Conservation (phyloP, 169 alveolate species). For the Prorocentrum cordatum region DNA sequence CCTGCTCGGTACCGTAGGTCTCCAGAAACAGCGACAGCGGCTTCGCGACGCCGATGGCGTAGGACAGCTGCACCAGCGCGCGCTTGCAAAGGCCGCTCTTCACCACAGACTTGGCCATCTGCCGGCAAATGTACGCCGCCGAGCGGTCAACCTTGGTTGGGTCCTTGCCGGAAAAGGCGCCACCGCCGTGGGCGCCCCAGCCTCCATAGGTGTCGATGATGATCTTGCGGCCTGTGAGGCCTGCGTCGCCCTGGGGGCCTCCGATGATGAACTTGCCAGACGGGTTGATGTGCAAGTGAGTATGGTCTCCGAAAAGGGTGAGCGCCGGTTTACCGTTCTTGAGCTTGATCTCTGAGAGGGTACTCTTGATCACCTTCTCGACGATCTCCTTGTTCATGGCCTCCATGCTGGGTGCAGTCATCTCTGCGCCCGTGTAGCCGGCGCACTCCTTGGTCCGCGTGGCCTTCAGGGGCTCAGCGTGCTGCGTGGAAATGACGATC, state of each 20-base stretch:
- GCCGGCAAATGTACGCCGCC: slow-evolving; percentile 98
- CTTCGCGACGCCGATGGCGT: slow-evolving; percentile 95
- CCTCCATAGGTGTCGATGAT: slow-evolving; percentile 99
- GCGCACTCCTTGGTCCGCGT: slow-evolving; percentile 40
- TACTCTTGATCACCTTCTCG: slow-evolving; percentile 88
- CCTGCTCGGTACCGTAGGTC: slow-evolving; percentile 58
- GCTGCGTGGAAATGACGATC: slow-evolving; percentile 79
- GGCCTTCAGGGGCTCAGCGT: slow-evolving; percentile 51
- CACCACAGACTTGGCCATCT: slow-evolving; percentile 97
- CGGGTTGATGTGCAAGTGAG: slow-evolving; percentile 92
- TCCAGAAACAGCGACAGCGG: slow-evolving; percentile 93
- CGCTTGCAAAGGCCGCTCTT: slow-evolving; percentile 87
- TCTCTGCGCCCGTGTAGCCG: slow-evolving; percentile 39
- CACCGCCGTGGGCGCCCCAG: slow-evolving; percentile 99
- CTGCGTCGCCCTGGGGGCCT: slow-evolving; percentile 63
- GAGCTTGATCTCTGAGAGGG: slow-evolving; percentile 86
- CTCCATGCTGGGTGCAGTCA: slow-evolving; percentile 63
- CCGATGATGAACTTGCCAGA: slow-evolving; percentile 83
- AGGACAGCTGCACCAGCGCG: slow-evolving; percentile 91
- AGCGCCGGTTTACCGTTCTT: slow-evolving; percentile 30
- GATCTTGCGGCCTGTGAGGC: slow-evolving; percentile 85
- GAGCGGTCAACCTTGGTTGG: slow-evolving; percentile 98
- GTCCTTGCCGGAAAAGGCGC: slow-evolving; percentile 99
- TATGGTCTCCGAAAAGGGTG: slow-evolving; percentile 81
- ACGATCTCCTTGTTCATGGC: slow-evolving; percentile 77